Conservation (phyloP, 768 basidiomycete genomes). For the Paxillus involutus region DNA sequence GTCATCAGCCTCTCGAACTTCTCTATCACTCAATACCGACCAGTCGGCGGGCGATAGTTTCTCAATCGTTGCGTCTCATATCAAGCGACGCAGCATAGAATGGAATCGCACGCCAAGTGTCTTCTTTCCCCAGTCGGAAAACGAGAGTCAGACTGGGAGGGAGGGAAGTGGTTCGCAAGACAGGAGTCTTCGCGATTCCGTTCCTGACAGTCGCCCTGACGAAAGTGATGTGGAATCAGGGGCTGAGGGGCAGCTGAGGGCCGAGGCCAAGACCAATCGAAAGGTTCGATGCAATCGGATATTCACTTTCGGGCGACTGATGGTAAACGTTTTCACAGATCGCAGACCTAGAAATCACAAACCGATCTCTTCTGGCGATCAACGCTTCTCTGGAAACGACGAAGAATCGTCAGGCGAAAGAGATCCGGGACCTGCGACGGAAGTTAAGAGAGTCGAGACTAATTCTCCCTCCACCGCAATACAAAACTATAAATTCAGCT, state of each 20-base stretch:
- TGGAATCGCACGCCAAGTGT: conserved; percentile 11
- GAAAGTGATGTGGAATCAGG: conserved; percentile 36
- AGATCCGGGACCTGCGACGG: conserved; percentile 82
- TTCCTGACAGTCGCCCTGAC: conserved; percentile 17
- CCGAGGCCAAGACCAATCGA: conserved; percentile 81
- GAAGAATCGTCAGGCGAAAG: conserved; percentile 77
- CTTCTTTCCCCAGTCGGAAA: conserved; percentile 13
- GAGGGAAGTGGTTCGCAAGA: conserved; percentile 24
- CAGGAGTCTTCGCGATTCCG: conserved; percentile 5
- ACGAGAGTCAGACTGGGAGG: conserved; percentile 8
- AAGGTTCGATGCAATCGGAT: conserved; percentile 51
- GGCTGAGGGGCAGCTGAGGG: conserved; percentile 56
- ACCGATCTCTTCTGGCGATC: conserved; percentile 81
- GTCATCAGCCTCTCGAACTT: conserved; percentile 63
- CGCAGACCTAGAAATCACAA: conserved; percentile 89
- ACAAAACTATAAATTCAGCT: conserved; percentile 52
- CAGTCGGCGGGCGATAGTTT: conserved; percentile 35
- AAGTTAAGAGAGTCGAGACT: conserved; percentile 82
- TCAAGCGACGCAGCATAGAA: conserved; percentile 36
- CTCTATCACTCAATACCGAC: conserved; percentile 39
- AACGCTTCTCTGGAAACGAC: conserved; percentile 79
- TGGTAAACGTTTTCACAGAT: conserved; percentile 51
- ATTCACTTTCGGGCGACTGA: conserved; percentile 2
- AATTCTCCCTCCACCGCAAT: conserved; percentile 68
- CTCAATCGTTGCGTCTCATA: conserved; percentile 43